Percentiles rank a stretch among this genome's conserved stretches.
Evolutionary conservation across 2,329 filamentous ascomycete species (phyloP).

Genomic region (Sporothrix protearum): DNA sequence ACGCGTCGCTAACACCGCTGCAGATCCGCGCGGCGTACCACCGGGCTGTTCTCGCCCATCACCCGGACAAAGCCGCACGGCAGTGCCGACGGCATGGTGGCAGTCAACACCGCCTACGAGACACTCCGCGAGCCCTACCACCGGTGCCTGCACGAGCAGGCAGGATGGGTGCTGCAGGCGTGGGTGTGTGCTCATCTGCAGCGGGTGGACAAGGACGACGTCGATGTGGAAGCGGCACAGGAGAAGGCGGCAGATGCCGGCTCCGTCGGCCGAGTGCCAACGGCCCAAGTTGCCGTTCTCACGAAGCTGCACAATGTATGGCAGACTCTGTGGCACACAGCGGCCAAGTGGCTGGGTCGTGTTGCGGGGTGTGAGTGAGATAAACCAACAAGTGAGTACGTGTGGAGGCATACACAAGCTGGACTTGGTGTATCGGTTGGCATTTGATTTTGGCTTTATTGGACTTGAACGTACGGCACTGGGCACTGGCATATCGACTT

Average conservation of each 20-base stretch:
- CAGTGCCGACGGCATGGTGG: background rate
- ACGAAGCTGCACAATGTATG: background rate
- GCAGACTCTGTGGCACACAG: background rate
- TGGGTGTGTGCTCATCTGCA: background rate
- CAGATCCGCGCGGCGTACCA: background rate
- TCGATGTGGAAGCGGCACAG: background rate
- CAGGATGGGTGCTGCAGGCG: background rate
- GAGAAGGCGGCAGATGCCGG: background rate
- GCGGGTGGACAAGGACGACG: background rate
- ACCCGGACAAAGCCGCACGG: conserved; percentile 14
- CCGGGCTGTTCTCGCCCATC: background rate
- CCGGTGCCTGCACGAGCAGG: background rate
- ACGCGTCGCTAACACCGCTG: background rate
- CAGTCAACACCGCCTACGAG: background rate
- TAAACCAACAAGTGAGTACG: background rate
- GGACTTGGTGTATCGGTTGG: background rate
- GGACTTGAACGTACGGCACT: too few species aligned
- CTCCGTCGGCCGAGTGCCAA: background rate
- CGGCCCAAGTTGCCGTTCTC: background rate
- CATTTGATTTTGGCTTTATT: background rate
- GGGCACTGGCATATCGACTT: too few species aligned
- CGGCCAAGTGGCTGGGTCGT: background rate
- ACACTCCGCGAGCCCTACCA: background rate
- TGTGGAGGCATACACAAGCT: background rate
- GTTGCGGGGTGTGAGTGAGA: background rate